Percentiles rank a stretch among this genome's conserved stretches.
Conservation (phyloP, 1,284 basidiomycete species). For the Neonothopanus nambi region DNA sequence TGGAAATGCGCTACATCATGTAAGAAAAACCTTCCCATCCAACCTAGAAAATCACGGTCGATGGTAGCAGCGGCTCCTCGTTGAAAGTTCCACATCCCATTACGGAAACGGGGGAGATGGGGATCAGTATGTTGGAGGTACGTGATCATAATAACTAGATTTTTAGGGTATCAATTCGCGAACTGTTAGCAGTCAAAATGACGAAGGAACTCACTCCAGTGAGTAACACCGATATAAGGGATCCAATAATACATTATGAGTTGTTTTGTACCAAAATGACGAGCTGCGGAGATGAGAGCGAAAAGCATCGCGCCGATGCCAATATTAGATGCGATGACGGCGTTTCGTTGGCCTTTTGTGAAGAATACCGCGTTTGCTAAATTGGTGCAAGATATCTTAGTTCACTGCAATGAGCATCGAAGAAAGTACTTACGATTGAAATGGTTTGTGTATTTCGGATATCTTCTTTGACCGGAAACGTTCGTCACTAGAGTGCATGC, state of each 20-base stretch:
- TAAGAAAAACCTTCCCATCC: slow-evolving; percentile 42
- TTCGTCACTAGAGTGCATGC: slow-evolving; percentile 48
- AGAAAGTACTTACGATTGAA: slow-evolving; percentile 47
- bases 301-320: slow-evolving; percentile 34
- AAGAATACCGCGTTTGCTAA: slow-evolving; percentile 41
- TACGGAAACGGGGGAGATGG: slow-evolving; percentile 42
- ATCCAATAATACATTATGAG: slow-evolving; percentile 39
- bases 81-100: slow-evolving; percentile 51
- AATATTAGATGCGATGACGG: slow-evolving; percentile 37
- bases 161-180: background rate
- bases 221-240: slow-evolving; percentile 39
- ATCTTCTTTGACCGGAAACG: slow-evolving; percentile 63
- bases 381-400: background rate
- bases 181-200: too few species aligned
- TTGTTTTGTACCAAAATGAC: slow-evolving; percentile 26
- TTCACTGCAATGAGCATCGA: background rate
- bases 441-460: slow-evolving; percentile 68
- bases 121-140: slow-evolving; percentile 35
- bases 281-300: slow-evolving; percentile 23
- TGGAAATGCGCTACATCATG: slow-evolving; percentile 30
- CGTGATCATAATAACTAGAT: slow-evolving; percentile 28
- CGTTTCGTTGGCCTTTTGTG: slow-evolving; percentile 33
- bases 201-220: slow-evolving; percentile 30
- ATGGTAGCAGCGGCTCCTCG: slow-evolving; percentile 67
- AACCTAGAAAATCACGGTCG: slow-evolving; percentile 56